A percentile compares a stretch with the other conserved stretches of the same genome.
Conservation (phyloP, 2,329 filamentous ascomycete genomes). For the Ceratocystis cacaofunesta region DNA sequence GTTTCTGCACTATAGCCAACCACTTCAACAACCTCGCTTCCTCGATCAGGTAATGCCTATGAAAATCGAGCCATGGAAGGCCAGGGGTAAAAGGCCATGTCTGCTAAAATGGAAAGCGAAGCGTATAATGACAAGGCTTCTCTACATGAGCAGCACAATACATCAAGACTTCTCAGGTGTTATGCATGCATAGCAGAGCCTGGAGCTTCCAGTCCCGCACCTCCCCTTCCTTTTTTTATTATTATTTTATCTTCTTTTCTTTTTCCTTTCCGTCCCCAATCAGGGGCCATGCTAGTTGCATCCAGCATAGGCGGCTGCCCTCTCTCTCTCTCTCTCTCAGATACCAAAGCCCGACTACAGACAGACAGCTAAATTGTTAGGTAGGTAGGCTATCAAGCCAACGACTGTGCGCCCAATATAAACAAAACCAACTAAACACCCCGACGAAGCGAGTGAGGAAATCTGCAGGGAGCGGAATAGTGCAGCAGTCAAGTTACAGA, state of each 20-base stretch:
- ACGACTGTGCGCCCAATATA: constrained; percentile 2
- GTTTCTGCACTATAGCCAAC: background rate
- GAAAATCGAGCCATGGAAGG: background rate
- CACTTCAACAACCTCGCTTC: background rate
- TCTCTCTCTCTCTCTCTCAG: background rate
- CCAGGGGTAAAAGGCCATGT: background rate
- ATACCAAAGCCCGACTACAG: background rate
- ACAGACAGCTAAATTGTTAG: background rate
- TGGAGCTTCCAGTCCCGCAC: too few species aligned
- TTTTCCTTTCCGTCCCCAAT: background rate
- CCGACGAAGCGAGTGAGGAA: background rate
- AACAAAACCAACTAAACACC: background rate
- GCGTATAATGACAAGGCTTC: background rate
- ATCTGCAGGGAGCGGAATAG: background rate
- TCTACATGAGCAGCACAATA: background rate
- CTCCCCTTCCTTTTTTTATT: too few species aligned
- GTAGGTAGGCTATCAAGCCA: background rate
- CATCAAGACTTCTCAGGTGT: too few species aligned
- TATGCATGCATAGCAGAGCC: too few species aligned
- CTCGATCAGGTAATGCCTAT: background rate
- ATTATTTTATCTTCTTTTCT: background rate
- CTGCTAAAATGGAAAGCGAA: background rate
- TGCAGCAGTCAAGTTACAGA: constrained; percentile 5
- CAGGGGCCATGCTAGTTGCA: background rate
- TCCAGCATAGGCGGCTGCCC: background rate